Base-by-base conservation (phyloP, 2,329 filamentous ascomycete species). In the Exophiala xenobiotica region DNA sequence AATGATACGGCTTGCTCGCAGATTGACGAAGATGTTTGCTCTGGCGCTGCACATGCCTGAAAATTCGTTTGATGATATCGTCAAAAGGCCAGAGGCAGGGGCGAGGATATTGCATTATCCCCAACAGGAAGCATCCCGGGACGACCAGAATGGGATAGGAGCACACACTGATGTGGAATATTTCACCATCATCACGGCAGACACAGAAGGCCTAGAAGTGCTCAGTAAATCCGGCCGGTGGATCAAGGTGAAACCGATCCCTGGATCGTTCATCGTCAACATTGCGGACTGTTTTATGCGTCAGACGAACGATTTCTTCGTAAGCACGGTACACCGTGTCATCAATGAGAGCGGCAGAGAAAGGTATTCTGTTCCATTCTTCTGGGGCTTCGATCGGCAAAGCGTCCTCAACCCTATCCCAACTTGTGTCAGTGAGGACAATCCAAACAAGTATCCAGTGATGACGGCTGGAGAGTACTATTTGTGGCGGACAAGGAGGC, bases 81-180 rank as follows among this genome's bases (percentile, higher is more conserved):
- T 63, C 22, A 54, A 55, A 3, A 54, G 61, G 3, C 68, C 67
- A 0, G 67, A 68, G 23, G 67, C 68, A 0, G 67, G 64, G 2
- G 61, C 70, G 57, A 58, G 66, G 12, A 58, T 70, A 27, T 58
- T 76, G 46, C 73, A 74, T 54, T 78, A 78, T 49, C 76, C 74
- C 4, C 62, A 63, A 18, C 68, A 69, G 20, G 42, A 64, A 3
- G 46, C 55, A 11, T 43, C 56, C 27, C 48, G 51, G 12, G 60
- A 63, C 20, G 65, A 75, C 18, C 64, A 67, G 6, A 66, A 71
- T 48, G 72, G 72, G 3, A 70, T 72, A 31, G 69, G 69, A 9
- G 68, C 75, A 0, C 75, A 78, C 49, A 78, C 75, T 3, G 75
- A 78, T 52, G 72, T 76, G 22, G 70, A 75, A 39, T 74, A 74